These are phyloP conservation scores for Phytophthora sp. DNA, from an alignment of 352 stramenopile genomes.

Conservation along the genomic window DNA sequence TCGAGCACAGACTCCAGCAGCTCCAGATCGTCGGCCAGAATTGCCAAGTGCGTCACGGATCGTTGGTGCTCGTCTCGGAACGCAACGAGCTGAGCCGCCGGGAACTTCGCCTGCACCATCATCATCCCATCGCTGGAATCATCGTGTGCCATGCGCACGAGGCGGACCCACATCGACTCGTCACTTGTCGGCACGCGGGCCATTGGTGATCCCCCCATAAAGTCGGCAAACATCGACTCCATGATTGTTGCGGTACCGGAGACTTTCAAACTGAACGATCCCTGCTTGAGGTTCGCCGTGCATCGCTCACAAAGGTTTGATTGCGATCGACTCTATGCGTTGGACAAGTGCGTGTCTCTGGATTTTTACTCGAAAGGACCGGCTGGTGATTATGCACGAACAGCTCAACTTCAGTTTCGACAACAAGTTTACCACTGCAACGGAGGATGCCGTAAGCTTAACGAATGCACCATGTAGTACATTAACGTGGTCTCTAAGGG, in stretches of 20 bases:
- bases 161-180: slow-evolving; percentile 20
- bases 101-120: slow-evolving; percentile 2
- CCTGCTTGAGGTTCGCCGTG: background rate
- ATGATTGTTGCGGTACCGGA: background rate
- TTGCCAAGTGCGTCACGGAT: slow-evolving; percentile 36
- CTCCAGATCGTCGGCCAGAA: slow-evolving; percentile 22
- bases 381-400: slow-evolving; percentile 6
- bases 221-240: slow-evolving; percentile 18
- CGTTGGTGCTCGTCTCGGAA: slow-evolving; percentile 28
- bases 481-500: too few relatives aligned
- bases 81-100: background rate
- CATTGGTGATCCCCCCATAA: slow-evolving; percentile 23
- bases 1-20: slow-evolving; percentile 37
- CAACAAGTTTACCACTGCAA: slow-evolving; percentile 9
- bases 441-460: background rate
- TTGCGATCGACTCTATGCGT: too few relatives aligned
- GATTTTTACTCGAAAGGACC: slow-evolving; percentile 22
- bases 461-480: too few relatives aligned
- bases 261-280: slow-evolving; percentile 9
- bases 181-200: slow-evolving; percentile 8
- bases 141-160: slow-evolving; percentile 1
- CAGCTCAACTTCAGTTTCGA: slow-evolving; percentile 8
- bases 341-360: slow-evolving; percentile 19
- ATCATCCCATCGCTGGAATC: background rate
- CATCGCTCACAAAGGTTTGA: too few relatives aligned